Conservation (phyloP, 2,329 filamentous ascomycete genomes). For the Penicillium capsulatum region DNA sequence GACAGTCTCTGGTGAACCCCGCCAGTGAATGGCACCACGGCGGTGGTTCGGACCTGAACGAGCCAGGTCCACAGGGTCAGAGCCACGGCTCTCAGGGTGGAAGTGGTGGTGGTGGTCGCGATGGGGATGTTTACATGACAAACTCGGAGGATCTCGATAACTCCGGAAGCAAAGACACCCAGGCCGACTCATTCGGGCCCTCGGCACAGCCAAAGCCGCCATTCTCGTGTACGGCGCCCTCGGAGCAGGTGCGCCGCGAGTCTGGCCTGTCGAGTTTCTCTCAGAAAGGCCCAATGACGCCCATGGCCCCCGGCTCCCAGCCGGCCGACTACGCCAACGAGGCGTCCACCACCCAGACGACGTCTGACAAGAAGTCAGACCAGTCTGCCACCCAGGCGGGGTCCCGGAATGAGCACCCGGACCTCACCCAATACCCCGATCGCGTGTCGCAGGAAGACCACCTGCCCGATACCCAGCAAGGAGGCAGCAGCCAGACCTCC, state of each 20-base stretch:
- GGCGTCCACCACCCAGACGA: constrained; percentile 81
- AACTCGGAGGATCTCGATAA: constrained; percentile 42
- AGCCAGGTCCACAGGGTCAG: constrained; percentile 39
- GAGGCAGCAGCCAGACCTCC: constrained; percentile 33
- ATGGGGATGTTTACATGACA: constrained; percentile 61
- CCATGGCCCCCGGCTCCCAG: constrained; percentile 56
- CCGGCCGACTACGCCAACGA: constrained; percentile 69
- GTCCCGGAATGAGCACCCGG: constrained; percentile 47
- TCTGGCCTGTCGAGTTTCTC: constrained; percentile 47
- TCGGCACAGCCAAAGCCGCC: constrained; percentile 48
- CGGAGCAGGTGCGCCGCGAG: constrained; percentile 43
- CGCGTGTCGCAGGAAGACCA: constrained; percentile 55
- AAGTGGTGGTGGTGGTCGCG: constrained; percentile 43
- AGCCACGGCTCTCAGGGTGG: constrained; percentile 56
- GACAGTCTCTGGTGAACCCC: constrained; percentile 44
- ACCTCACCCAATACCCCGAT: constrained; percentile 49
- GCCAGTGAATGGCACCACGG: constrained; percentile 54
- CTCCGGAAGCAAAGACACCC: constrained; percentile 41
- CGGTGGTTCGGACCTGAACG: constrained; percentile 40
- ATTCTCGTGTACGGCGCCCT: constrained; percentile 46
- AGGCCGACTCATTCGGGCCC: constrained; percentile 48
- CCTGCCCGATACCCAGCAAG: constrained; percentile 61
- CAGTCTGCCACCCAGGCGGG: constrained; percentile 63
- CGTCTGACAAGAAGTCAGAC: constrained; percentile 74
- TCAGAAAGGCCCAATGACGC: constrained; percentile 53